Evolutionary conservation across 495 filamentous ascomycete species (phyloP), one percentile per base, ranked within the genome.

Genomic region (Ramalina intermedia): DNA sequence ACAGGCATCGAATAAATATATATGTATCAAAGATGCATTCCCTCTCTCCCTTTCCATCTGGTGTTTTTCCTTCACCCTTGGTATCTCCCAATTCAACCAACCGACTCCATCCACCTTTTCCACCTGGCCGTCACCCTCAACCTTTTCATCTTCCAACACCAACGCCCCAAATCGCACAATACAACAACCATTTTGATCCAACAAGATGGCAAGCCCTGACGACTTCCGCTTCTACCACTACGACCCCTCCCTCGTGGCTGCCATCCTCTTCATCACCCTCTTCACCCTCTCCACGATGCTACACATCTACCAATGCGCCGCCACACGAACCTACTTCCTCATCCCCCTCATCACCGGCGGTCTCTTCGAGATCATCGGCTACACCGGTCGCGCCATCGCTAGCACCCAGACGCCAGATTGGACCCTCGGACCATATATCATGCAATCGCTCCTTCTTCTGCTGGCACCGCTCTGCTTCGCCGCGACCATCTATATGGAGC

Each of bases 261-360:
- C 69, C 7, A 45, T 67, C 3, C 53, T 75, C 12, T 75, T 73
- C 43, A 52, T 67, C 12, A 53, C 63, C 5, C 53, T 79, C 7
- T 85, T 84, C 54, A 58, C 58, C 33, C 40, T 71, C 29, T 59
- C 68, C 0, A 58, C 73, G 5, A 17, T 65, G 4, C 50, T 61
- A 2, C 80, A 84, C 51, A 21, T 60, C 23, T 68, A 63, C 43
- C 70, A 78, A 45, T 50, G 82, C 6, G 42, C 66, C 36, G 64
- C 57, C 23, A 66, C 61, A 16, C 63, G 65, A 50, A 72, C 69
- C 7, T 82, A 73, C 73, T 83, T 77, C 58, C 76, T 83, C 41
- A 71, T 73, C 7, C 71, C 80, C 0, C 69, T 83, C 23, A 26
- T 77, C 6, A 57, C 81, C 26, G 80, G 78, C 9, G 70, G 74